Percentiles rank a stretch among this genome's conserved stretches.
These are phyloP conservation scores for Coriolopsis trogii DNA, from an alignment of 1,284 basidiomycete genomes.

Conservation along the genomic window DNA sequence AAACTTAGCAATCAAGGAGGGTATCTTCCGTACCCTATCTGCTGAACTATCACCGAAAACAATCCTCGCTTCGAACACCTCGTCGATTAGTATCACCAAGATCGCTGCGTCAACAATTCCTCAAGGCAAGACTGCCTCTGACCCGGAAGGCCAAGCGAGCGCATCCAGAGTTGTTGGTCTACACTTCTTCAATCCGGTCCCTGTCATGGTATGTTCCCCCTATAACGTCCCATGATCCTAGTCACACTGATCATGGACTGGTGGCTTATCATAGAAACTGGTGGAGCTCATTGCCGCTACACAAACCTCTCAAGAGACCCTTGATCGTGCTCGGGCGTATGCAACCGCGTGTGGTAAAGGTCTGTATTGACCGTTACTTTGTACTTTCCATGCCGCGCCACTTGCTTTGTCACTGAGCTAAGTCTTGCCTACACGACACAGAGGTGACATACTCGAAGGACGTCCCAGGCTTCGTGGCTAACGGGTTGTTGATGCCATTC, in stretches of 20 bases:
- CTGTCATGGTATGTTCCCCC: constrained; percentile 89
- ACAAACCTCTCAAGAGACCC: constrained; percentile 82
- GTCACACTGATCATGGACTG: too few species aligned
- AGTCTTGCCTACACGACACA: constrained; percentile 31
- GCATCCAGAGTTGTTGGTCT: constrained; percentile 80
- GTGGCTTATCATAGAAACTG: constrained; percentile 71
- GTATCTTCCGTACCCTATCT: constrained; percentile 77
- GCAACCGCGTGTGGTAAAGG: constrained; percentile 92
- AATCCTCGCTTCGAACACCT: constrained; percentile 93
- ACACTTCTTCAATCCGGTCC: constrained; percentile 97
- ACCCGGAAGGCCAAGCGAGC: constrained; percentile 61
- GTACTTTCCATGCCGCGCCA: not conserved
- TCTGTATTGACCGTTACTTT: constrained; percentile 28
- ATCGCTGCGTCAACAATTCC: constrained; percentile 82
- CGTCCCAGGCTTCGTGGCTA: constrained; percentile 90
- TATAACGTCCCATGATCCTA: constrained; percentile 6
- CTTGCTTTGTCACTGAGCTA: not conserved
- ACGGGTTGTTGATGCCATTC: constrained; percentile 89
- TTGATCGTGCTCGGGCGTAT: constrained; percentile 81
- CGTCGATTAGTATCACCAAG: constrained; percentile 93
- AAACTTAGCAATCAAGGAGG: constrained; percentile 78
- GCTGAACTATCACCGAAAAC: constrained; percentile 70
- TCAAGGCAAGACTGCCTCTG: constrained; percentile 55
- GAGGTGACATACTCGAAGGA: constrained; percentile 90
- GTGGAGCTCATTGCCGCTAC: constrained; percentile 92